Evolutionary conservation across 2,329 filamentous ascomycete genomes (phyloP).

Genomic region (Clarireedia hainanense): DNA sequence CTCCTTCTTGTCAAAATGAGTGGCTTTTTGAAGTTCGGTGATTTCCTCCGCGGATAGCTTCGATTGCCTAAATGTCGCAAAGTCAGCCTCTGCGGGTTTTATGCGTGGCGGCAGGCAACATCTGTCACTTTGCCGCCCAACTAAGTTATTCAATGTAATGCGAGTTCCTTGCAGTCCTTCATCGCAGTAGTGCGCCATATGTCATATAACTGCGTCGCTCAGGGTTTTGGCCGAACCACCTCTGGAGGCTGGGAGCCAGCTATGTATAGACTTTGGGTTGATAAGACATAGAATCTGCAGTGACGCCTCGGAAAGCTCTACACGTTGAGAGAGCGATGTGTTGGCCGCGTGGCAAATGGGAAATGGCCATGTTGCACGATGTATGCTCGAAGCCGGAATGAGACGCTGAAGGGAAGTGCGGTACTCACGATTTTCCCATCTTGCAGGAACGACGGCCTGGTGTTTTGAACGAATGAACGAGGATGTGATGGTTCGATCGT

Average conservation of each 20-base stretch:
- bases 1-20: conserved; percentile 99
- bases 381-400: background rate
- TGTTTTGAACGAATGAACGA: background rate
- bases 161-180: background rate
- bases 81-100: conserved; percentile 1
- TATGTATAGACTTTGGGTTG: background rate
- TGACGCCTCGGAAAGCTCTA: background rate
- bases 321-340: background rate
- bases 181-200: background rate
- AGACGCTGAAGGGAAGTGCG: background rate
- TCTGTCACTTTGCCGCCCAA: background rate
- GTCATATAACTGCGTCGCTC: too few relatives aligned
- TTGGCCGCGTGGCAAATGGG: conserved; percentile 1
- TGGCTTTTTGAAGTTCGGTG: conserved; percentile 88
- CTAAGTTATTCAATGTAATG: background rate
- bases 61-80: conserved; percentile 62
- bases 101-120: background rate
- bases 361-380: background rate
- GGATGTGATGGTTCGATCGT: background rate
- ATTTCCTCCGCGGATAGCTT: conserved; percentile 97
- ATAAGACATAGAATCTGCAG: background rate
- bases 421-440: conserved; percentile 14
- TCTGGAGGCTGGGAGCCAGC: background rate
- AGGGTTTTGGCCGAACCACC: background rate
- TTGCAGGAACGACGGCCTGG: background rate